phyloP scores from a whole-genome alignment of 805 yeast species.

The Brettanomyces anomalus region DNA sequence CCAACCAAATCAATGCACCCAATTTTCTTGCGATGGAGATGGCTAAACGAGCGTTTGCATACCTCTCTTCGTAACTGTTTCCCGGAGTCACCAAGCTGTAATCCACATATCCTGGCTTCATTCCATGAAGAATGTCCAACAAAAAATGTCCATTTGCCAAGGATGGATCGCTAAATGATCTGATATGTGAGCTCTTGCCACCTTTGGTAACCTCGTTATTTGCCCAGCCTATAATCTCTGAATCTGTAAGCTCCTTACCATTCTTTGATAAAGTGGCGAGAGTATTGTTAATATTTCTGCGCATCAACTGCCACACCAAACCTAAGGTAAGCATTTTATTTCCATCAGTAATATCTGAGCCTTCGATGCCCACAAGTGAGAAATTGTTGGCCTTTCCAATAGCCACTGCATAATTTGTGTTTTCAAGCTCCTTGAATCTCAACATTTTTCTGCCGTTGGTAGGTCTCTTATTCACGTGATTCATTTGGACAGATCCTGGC shows the following conservation, averaged over 20 bases:
- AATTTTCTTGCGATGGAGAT: constrained; percentile 96
- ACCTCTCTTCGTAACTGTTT: constrained; percentile 70
- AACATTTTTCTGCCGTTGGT: constrained; percentile 63
- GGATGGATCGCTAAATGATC: constrained; percentile 80
- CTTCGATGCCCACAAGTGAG: constrained; percentile 95
- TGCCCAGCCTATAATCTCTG: constrained; percentile 91
- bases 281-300: constrained; percentile 86
- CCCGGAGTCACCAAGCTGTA: constrained; percentile 84
- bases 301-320: constrained; percentile 97
- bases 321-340: constrained; percentile 82
- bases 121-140: constrained; percentile 82
- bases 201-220: constrained; percentile 78
- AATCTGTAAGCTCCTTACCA: constrained; percentile 71
- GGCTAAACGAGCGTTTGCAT: constrained; percentile 93
- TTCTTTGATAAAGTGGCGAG: constrained; percentile 60
- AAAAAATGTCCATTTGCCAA: constrained; percentile 73
- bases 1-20: constrained; percentile 97
- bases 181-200: constrained; percentile 61
- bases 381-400: constrained; percentile 88
- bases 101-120: constrained; percentile 97
- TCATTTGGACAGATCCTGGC: constrained; percentile 81
- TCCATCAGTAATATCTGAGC: constrained; percentile 95
- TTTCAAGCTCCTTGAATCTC: constrained; percentile 92
- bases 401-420: constrained; percentile 97
- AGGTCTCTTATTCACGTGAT: constrained; percentile 81